A percentile compares a stretch with the other conserved stretches of the same genome.
Conservation (phyloP, 352 stramenopile species). For the Globisporangium acanthophoron region DNA sequence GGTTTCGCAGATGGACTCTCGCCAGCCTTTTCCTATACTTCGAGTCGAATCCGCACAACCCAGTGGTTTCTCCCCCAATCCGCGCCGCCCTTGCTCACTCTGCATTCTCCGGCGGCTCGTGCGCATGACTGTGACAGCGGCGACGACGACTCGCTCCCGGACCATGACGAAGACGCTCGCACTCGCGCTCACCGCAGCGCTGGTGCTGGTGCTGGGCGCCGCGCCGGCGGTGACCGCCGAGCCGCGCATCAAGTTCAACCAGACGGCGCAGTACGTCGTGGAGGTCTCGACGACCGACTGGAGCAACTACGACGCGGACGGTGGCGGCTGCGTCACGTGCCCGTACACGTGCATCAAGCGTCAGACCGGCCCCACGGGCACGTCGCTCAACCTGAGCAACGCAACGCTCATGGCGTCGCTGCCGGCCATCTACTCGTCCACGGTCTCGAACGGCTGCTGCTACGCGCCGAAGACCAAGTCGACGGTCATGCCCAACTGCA, state of each 20-base stretch:
- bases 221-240: constrained; percentile 5
- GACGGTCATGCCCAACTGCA: constrained; percentile 54
- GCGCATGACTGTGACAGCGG: not conserved
- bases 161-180: constrained; percentile 5
- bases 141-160: no score
- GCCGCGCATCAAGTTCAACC: constrained; percentile 56
- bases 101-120: no score
- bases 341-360: constrained; percentile 82
- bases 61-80: no score
- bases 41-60: no score
- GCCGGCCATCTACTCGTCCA: constrained; percentile 64
- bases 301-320: constrained; percentile 79
- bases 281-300: constrained; percentile 69
- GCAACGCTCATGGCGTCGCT: constrained; percentile 60
- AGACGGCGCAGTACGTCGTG: constrained; percentile 58
- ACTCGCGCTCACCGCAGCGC: constrained; percentile 6
- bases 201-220: constrained; percentile 12
- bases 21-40: no score
- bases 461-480: constrained; percentile 43
- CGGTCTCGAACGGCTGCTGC: constrained; percentile 75
- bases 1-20: no score
- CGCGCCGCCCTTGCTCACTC: no score
- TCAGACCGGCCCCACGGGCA: constrained; percentile 63
- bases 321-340: constrained; percentile 78
- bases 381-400: constrained; percentile 78